Conservation (phyloP, 2,329 filamentous ascomycete species). For the Ophiostoma sp. region DNA sequence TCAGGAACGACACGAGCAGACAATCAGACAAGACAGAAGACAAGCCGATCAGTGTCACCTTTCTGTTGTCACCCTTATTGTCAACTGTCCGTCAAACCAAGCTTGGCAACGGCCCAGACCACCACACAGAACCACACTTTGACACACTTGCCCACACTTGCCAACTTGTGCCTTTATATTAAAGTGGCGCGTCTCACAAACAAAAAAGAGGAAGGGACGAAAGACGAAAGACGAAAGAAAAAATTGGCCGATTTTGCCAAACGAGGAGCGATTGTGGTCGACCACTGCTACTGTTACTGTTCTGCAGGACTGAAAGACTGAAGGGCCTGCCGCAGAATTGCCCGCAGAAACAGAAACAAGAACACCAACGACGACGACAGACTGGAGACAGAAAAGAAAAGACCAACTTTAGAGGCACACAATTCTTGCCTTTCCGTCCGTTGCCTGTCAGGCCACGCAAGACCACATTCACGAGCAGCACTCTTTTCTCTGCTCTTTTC, state of each 20-base stretch:
- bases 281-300: too few relatives aligned
- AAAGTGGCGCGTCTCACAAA: slow-evolving; percentile 1
- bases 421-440: not conserved
- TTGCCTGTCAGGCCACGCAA: not conserved
- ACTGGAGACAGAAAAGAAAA: not conserved
- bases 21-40: not conserved
- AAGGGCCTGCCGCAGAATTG: not conserved
- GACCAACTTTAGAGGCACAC: not conserved
- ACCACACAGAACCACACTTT: not conserved
- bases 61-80: not conserved
- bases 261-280: not conserved
- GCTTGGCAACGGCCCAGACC: not conserved
- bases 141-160: not conserved
- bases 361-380: not conserved
- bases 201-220: not conserved
- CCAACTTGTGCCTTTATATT: not conserved
- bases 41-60: not conserved
- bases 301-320: too few relatives aligned
- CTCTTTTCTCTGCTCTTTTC: not conserved
- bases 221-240: not conserved
- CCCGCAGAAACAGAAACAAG: not conserved
- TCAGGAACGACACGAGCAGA: not conserved
- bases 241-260: not conserved
- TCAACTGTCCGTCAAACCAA: not conserved
- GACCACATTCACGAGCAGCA: not conserved